A percentile compares a stretch with the other conserved stretches of the same genome.
phyloP scores from a whole-genome alignment of 2,329 filamentous ascomycete species.

The Aspergillus fischeri region DNA sequence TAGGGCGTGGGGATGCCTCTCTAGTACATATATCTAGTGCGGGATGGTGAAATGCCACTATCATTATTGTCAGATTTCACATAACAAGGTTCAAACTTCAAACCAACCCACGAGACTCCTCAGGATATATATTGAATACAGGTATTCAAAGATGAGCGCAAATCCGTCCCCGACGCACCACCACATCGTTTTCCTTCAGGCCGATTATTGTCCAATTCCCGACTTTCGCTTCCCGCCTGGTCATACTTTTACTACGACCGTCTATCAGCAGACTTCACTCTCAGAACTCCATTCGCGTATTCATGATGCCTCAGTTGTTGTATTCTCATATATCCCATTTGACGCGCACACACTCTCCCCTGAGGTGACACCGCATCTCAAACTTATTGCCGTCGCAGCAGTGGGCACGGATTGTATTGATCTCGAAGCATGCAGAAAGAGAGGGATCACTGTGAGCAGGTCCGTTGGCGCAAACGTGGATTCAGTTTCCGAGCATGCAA shows the following conservation, averaged over 20 bases:
- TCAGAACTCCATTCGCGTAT: conserved; percentile 40
- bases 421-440: conserved; percentile 39
- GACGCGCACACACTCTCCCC: conserved; percentile 38
- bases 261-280: conserved; percentile 33
- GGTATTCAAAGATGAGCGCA: conserved; percentile 8
- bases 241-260: conserved; percentile 29
- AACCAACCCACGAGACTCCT: not conserved
- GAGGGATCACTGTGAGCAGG: conserved; percentile 45
- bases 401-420: conserved; percentile 48
- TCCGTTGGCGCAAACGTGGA: conserved; percentile 47
- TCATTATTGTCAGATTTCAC: not conserved
- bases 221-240: conserved; percentile 42
- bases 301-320: conserved; percentile 45
- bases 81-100: not conserved
- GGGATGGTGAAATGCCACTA: too few relatives aligned
- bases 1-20: not conserved
- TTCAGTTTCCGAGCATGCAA: conserved; percentile 48
- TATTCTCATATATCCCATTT: conserved; percentile 34
- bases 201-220: conserved; percentile 38
- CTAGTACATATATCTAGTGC: not conserved
- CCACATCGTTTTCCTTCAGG: conserved; percentile 47
- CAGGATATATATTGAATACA: not conserved
- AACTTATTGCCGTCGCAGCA: conserved; percentile 44
- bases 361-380: conserved; percentile 41
- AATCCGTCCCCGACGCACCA: conserved; percentile 32